Evolutionary conservation across 73 alveolate genomes (phyloP), one percentile per base, ranked within the genome.

Genomic region (Effrenium voratum): DNA sequence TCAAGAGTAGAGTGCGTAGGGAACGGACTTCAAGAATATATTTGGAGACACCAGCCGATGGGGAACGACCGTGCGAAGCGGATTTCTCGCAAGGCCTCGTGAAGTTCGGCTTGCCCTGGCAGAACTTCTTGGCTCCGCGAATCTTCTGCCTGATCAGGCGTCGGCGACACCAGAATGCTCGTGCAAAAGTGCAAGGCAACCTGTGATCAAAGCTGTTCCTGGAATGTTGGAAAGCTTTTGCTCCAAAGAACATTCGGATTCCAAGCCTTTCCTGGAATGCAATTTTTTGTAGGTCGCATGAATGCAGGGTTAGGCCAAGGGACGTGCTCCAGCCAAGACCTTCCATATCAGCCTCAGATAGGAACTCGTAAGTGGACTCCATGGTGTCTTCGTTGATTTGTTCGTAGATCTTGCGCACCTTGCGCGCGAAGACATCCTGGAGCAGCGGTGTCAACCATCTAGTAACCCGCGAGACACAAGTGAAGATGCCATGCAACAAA

Each of bases 341-440:
- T 76, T 43, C 60, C 86, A 76, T 76, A 41, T 76, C 86, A 1
- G 13, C 41, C 34, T 76, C 86, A 28, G 60, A 41, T 15, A 76
- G 86, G 59, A 76, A 76, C 59, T 76, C 86, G 38, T 76, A 76
- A 59, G 38, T 76, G 60, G 52, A 22, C 59, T 76, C 86, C 86
- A 76, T 38, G 30, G 86, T 76, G 34, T 55, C 86, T 24, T 76
- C 86, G 24, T 76, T 45, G 15, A 76, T 43, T 5, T 55, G 40
- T 24, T 76, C 86, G 38, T 76, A 76, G 59, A 76, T 76, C 59
- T 76, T 76, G 16, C 86, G 86, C 30, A 76, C 86, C 38, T 76
- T 76, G 41, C 22, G 30, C 24, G 43, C 59, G 40, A 76, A 76
- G 1, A 76, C 57, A 38, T 76, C 86, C 86, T 76, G 63, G 19